These are phyloP conservation scores for Monosporascus sp. DNA, from an alignment of 2,329 filamentous ascomycete species.

Conservation along the genomic window DNA sequence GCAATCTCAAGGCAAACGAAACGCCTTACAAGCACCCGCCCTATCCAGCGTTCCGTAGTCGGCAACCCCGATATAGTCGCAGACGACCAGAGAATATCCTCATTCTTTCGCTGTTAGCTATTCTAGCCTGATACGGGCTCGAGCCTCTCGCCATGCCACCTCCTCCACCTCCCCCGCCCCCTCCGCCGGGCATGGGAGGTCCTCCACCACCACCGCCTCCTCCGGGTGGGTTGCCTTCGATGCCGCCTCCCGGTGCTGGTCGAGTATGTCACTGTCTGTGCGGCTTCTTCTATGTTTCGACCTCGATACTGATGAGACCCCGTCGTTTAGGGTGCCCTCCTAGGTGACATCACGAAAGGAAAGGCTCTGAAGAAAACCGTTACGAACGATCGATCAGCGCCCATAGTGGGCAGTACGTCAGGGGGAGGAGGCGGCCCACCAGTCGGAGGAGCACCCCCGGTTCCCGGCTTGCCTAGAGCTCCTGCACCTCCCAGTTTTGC, in stretches of 20 bases:
- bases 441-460: slow-evolving; percentile 71
- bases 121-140: not conserved
- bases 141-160: slow-evolving; percentile 36
- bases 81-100: not conserved
- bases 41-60: not conserved
- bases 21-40: not conserved
- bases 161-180: slow-evolving; percentile 67
- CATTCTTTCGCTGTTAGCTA: not conserved
- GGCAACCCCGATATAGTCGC: not conserved
- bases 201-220: slow-evolving; percentile 64
- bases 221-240: slow-evolving; percentile 53
- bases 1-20: not conserved
- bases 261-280: slow-evolving; percentile 48
- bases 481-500: slow-evolving; percentile 54
- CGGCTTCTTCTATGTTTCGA: not conserved
- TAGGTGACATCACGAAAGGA: slow-evolving; percentile 84
- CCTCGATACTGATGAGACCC: slow-evolving; percentile 12
- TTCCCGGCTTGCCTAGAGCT: slow-evolving; percentile 59
- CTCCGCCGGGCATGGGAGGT: slow-evolving; percentile 48
- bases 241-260: slow-evolving; percentile 48
- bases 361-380: slow-evolving; percentile 74
- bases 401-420: slow-evolving; percentile 54
- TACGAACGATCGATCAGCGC: slow-evolving; percentile 89
- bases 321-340: slow-evolving; percentile 65
- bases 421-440: slow-evolving; percentile 53